Evolutionary conservation across 306 rosid genomes (phyloP), one percentile per base, ranked within the genome.

Genomic region (Cucumis cinereus): DNA sequence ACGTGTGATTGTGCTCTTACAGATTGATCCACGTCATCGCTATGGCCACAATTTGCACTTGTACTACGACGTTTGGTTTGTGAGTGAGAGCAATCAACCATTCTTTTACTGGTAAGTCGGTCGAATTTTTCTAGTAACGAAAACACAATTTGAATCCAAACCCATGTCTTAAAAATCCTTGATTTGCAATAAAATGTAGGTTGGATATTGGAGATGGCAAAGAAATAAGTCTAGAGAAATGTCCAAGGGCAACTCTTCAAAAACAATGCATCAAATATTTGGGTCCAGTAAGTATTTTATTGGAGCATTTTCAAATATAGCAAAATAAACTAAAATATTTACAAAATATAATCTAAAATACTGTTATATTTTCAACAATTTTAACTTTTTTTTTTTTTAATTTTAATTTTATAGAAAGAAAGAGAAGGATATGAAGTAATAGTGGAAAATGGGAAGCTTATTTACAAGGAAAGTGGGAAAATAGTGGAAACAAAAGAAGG

Each of bases 1-100:
- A 30, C 5, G 4, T 3, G 35, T 5, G 5, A 30, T 30, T 45
- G 50, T 12, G 5, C 1, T 3, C 8, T 50, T 19, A 35, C 85
- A 93, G 98, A 93, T 93, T 78, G 98, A 93, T 72, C 96, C 98
- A 74, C 96, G 98, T 23, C 98, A 93, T 81, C 92, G 98, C 14
- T 93, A 93, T 70, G 98, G 98, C 68, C 98, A 93, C 89, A 91
- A 93, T 78, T 78, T 93, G 49, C 98, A 93, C 84, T 73, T 91
- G 0, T 93, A 93, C 64, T 93, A 91, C 81, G 96, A 93, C 38
- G 75, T 88, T 14, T 91, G 97, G 98, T 93, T 87, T 77, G 83
- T 63, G 62, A 91, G 96, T 45, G 92, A 91, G 78, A 93, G 98
- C 83, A 78, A 78, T 7, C 97, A 93, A 76, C 98, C 98, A 15